Percentiles rank a stretch among this genome's conserved stretches.
Conservation (phyloP, 345 rosid species). For the Microthlaspi erraticum region DNA sequence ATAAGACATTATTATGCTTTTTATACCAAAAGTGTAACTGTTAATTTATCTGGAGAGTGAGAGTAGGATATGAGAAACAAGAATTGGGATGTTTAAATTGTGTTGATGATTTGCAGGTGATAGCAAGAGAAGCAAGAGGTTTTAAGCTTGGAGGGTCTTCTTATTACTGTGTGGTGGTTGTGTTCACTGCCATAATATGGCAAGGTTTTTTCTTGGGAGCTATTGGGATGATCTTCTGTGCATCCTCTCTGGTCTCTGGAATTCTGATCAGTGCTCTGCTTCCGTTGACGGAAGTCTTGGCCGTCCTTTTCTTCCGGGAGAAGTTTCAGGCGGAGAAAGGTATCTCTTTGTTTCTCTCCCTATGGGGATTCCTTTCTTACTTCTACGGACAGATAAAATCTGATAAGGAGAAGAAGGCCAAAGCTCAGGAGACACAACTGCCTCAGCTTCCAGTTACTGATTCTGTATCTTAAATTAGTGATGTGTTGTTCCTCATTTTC, state of each 20-base stretch:
- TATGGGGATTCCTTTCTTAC: constrained; percentile 76
- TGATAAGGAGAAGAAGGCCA: neutral
- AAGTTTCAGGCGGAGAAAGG: constrained; percentile 72
- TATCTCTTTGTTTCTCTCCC: constrained; percentile 62
- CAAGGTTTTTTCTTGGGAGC: constrained; percentile 66
- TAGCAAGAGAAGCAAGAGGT: constrained; percentile 59
- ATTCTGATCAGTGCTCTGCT: constrained; percentile 52
- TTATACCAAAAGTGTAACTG: too few relatives aligned
- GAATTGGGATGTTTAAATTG: too few relatives aligned
- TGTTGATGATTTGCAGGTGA: constrained; percentile 47
- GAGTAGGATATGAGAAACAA: too few relatives aligned
- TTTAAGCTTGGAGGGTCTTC: constrained; percentile 49
- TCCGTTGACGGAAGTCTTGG: constrained; percentile 64
- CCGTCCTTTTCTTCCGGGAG: constrained; percentile 63
- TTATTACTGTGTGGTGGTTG: constrained; percentile 52
- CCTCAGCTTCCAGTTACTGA: constrained; percentile 35
- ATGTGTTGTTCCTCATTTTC: neutral
- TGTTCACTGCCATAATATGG: constrained; percentile 46
- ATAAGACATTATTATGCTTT: too few relatives aligned
- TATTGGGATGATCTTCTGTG: constrained; percentile 55
- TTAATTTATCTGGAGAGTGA: too few relatives aligned
- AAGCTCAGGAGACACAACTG: constrained; percentile 20
- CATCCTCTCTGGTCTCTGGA: constrained; percentile 63
- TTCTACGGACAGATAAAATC: constrained; percentile 61
- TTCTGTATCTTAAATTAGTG: too few relatives aligned